Conservation (phyloP, 257 asterid genomes). For the Penstemon eatonii region DNA sequence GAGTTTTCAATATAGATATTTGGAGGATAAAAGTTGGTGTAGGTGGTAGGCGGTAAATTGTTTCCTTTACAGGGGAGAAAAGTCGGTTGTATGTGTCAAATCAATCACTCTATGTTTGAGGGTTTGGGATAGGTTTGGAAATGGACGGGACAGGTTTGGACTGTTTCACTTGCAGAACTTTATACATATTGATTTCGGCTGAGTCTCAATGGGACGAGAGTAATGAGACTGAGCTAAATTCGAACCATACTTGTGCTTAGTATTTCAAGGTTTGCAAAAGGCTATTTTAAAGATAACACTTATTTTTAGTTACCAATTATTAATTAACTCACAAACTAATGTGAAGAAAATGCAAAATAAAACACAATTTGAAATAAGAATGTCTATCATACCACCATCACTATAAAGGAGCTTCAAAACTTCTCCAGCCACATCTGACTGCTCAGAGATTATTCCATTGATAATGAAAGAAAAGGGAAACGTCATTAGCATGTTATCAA, state of each 20-base stretch:
- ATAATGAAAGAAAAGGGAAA: conserved; percentile 16
- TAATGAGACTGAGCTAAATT: too few relatives aligned
- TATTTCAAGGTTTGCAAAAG: neutral
- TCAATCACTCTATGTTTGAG: too few relatives aligned
- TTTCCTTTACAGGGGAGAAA: too few relatives aligned
- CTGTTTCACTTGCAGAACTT: too few relatives aligned
- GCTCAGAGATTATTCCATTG: conserved; percentile 31
- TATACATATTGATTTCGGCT: too few relatives aligned
- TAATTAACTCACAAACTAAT: conserved; percentile 1
- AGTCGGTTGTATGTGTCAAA: too few relatives aligned
- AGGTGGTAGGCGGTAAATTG: too few relatives aligned
- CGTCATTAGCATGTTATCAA: conserved; percentile 20
- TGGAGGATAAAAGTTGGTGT: too few relatives aligned
- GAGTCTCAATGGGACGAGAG: neutral
- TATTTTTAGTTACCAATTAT: neutral
- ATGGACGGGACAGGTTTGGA: too few relatives aligned
- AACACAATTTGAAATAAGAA: conserved; percentile 12
- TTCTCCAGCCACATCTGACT: conserved; percentile 90
- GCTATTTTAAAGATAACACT: neutral
- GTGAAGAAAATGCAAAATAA: neutral
- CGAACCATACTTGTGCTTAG: neutral
- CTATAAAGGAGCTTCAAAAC: conserved; percentile 65
- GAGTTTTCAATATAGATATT: too few relatives aligned
- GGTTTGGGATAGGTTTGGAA: too few relatives aligned
- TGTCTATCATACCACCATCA: conserved; percentile 68